These are phyloP conservation scores for Firmiana major DNA, from an alignment of 345 rosid species.

Conservation along the genomic window DNA sequence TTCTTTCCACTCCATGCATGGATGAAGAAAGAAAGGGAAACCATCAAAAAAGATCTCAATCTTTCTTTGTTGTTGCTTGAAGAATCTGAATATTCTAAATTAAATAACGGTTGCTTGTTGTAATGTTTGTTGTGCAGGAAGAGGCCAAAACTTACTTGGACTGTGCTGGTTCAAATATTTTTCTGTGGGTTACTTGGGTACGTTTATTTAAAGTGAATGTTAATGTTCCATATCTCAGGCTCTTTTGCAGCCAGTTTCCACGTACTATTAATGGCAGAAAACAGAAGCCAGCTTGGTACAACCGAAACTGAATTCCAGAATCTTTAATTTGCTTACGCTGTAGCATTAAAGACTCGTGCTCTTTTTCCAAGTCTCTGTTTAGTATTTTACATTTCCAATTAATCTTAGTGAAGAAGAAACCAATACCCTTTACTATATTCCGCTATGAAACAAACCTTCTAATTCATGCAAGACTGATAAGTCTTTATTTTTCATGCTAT, in stretches of 20 bases:
- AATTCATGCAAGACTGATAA: neutral
- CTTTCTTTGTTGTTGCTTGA: neutral
- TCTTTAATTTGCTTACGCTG: neutral
- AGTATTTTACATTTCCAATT: neutral
- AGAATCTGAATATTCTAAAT: neutral
- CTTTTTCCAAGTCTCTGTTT: neutral
- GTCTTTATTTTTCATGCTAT: neutral
- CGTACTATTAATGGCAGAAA: neutral
- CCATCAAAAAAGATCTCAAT: neutral
- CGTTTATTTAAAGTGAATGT: neutral
- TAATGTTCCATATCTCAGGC: neutral
- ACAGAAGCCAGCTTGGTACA: neutral
- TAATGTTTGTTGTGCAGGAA: neutral
- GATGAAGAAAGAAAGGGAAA: neutral
- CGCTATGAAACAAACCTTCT: neutral
- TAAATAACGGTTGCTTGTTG: neutral
- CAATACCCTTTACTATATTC: no score
- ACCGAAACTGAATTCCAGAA: neutral
- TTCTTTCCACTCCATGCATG: neutral
- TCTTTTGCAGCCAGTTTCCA: neutral
- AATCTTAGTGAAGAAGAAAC: neutral
- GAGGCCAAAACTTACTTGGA: constrained; percentile 54
- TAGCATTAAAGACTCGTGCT: neutral
- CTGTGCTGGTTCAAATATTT: constrained; percentile 36
- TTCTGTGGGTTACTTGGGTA: constrained; percentile 52